Base-by-base conservation (phyloP, 2,329 filamentous ascomycete species). In the Pseudocercospora ulei region DNA sequence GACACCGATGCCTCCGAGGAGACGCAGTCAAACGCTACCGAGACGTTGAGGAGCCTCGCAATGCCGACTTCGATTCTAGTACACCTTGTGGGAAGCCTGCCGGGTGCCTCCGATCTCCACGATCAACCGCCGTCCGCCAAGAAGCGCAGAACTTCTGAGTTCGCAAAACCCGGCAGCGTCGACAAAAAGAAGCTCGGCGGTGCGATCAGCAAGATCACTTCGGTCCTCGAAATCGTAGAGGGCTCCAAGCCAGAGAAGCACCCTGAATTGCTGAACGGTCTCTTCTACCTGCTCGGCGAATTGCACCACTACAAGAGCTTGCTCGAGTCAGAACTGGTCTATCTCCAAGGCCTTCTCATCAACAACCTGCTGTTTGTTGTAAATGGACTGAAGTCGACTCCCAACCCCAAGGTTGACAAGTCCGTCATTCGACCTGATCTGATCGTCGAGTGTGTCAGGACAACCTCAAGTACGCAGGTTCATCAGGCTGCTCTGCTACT, bases 381-480 rank as follows among this genome's bases (percentile, higher is more conserved):
- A 50, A 80, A 85, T 42, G 76, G 76, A 0, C 79, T 82, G 54
- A 82, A 82, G 62, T 56, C 51, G 37, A 45, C 39, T 5, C 34
- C 52, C 46, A 52, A 57, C 31, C 52, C 58, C 4, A 58, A 65
- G 41, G 78, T 93, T 40, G 84, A 92, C 58, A 76, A 77, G 29
- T 80, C 82, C 2, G 78, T 78, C 23, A 81, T 94, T 24, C 79
- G 92, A 41, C 83, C 85, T 2, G 90, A 98, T 59, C 65, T 96
- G 29, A 77, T 98, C 38, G 86, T 96, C 33, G 87, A 92, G 56
- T 95, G 87, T 65, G 82, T 98, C 28, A 82, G 92, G 56, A 87
- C 84, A 46, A 92, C 87, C 0, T 77, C 83, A 16, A 95, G 82
- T 59, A 86, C 87, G 0, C 85, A 94, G 48, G 86, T 98, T 4